A percentile compares a stretch with the other conserved stretches of the same genome.
Evolutionary conservation across 441 rosid genomes (phyloP).

Genomic region (Jatropha podagrica): DNA sequence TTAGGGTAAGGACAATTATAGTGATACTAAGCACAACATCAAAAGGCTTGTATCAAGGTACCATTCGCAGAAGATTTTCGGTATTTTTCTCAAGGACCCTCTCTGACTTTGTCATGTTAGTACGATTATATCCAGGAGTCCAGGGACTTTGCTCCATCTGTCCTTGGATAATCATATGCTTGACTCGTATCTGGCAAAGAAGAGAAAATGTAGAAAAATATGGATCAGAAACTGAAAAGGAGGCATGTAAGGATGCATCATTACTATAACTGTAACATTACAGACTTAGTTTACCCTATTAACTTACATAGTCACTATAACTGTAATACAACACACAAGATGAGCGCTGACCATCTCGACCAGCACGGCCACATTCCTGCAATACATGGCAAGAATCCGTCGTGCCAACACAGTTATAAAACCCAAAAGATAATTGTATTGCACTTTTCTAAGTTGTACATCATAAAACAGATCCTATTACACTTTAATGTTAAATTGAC

Average conservation of each 20-base stretch:
- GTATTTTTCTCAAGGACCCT: conserved; percentile 82
- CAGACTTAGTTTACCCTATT: conserved; percentile 8
- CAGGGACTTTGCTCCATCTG: conserved; percentile 68
- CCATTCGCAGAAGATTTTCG: conserved; percentile 93
- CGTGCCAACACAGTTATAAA: conserved; percentile 16
- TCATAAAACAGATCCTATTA: not conserved
- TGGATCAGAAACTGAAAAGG: conserved; percentile 3
- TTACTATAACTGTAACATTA: not conserved
- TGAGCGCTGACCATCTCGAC: conserved; percentile 91
- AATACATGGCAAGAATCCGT: conserved; percentile 23
- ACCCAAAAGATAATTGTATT: not conserved
- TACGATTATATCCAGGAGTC: conserved; percentile 59
- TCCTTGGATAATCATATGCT: conserved; percentile 95
- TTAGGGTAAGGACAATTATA: conserved; percentile 11
- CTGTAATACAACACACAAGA: conserved; percentile 92
- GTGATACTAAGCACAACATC: conserved; percentile 15
- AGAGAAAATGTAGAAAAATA: conserved; percentile 14
- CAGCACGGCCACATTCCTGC: conserved; percentile 99
- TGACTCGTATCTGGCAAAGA: conserved; percentile 72
- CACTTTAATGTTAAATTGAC: conserved; percentile 2
- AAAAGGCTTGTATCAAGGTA: conserved; percentile 27
- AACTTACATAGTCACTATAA: conserved; percentile 90
- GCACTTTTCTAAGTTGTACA: not conserved
- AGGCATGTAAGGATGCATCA: conserved; percentile 2
- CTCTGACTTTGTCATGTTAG: conserved; percentile 51